Evolutionary conservation across 139 green algal species (phyloP).

Genomic region (Haematococcus sp.): DNA sequence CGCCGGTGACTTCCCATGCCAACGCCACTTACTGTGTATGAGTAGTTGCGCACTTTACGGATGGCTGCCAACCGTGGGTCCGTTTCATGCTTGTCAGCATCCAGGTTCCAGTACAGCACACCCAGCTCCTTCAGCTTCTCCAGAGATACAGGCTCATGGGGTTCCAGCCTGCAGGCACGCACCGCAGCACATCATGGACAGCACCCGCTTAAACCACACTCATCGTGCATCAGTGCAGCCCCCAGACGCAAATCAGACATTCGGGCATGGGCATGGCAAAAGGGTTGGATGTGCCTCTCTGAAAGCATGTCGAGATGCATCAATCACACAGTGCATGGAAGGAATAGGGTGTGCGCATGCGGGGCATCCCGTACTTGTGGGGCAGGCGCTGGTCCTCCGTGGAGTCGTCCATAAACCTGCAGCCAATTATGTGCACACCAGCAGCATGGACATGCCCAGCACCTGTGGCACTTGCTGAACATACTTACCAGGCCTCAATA

Average conservation of each 20-base stretch:
- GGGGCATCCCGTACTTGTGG: slow-evolving; percentile 55
- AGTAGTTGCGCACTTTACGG: slow-evolving; percentile 60
- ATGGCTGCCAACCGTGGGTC: slow-evolving; percentile 80
- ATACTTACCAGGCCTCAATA: slow-evolving; percentile 48
- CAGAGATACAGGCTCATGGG: slow-evolving; percentile 63
- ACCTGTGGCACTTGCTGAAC: too few relatives aligned
- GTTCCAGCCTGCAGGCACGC: slow-evolving; percentile 46
- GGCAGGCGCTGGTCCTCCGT: slow-evolving; percentile 68
- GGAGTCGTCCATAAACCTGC: slow-evolving; percentile 88
- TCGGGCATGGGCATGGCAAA: too few relatives aligned
- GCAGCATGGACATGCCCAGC: too few relatives aligned
- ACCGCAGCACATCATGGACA: too few relatives aligned
- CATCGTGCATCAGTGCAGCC: too few relatives aligned
- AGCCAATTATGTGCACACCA: too few relatives aligned
- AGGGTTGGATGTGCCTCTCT: too few relatives aligned
- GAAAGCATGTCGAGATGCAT: too few relatives aligned
- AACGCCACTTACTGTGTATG: slow-evolving; percentile 42
- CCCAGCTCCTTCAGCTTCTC: slow-evolving; percentile 67
- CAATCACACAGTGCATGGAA: background rate
- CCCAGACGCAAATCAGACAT: too few relatives aligned
- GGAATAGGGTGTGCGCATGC: background rate
- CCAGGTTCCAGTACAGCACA: slow-evolving; percentile 79
- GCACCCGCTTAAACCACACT: too few relatives aligned
- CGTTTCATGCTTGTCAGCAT: slow-evolving; percentile 59
- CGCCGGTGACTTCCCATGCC: too few relatives aligned